Conservation (phyloP, 1,139 yeast genomes). For the Hyphopichia khmerensis region DNA sequence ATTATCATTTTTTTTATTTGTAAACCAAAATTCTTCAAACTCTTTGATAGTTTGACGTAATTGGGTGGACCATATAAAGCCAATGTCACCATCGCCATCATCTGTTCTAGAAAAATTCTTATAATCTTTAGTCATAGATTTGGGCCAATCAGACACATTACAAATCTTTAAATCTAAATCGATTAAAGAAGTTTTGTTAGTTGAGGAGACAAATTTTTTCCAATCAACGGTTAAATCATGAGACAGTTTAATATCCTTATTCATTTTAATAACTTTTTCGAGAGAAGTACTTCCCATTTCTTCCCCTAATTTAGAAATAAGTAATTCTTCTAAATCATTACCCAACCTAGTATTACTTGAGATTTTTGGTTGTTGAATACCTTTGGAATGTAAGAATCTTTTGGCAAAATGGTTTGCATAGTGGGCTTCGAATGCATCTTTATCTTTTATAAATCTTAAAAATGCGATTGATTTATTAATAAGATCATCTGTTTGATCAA, state of each 20-base stretch:
- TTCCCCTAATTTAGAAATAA: constrained; percentile 69
- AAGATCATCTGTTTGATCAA: constrained; percentile 53
- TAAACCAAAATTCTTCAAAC: constrained; percentile 45
- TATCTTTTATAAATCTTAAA: constrained; percentile 72
- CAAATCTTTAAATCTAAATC: constrained; percentile 55
- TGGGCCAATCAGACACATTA: constrained; percentile 53
- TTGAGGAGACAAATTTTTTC: constrained; percentile 24
- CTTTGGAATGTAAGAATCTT: constrained; percentile 60
- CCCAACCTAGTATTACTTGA: constrained; percentile 23
- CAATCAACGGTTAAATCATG: constrained; percentile 59
- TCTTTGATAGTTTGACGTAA: constrained; percentile 35
- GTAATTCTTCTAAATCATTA: constrained; percentile 65
- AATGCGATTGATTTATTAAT: constrained; percentile 58
- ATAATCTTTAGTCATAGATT: constrained; percentile 56
- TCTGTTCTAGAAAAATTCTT: constrained; percentile 41
- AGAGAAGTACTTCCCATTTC: constrained; percentile 83
- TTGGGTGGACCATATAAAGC: constrained; percentile 51
- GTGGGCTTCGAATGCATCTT: constrained; percentile 82
- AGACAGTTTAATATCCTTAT: constrained; percentile 74
- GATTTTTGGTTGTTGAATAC: constrained; percentile 8
- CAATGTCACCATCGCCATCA: constrained; percentile 34
- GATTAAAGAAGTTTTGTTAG: constrained; percentile 16
- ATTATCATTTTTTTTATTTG: constrained; percentile 65
- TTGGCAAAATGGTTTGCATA: constrained; percentile 90
- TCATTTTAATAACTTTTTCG: constrained; percentile 84